phyloP scores from a whole-genome alignment of 2,329 filamentous ascomycete genomes.

The Bretziella fagacearum region DNA sequence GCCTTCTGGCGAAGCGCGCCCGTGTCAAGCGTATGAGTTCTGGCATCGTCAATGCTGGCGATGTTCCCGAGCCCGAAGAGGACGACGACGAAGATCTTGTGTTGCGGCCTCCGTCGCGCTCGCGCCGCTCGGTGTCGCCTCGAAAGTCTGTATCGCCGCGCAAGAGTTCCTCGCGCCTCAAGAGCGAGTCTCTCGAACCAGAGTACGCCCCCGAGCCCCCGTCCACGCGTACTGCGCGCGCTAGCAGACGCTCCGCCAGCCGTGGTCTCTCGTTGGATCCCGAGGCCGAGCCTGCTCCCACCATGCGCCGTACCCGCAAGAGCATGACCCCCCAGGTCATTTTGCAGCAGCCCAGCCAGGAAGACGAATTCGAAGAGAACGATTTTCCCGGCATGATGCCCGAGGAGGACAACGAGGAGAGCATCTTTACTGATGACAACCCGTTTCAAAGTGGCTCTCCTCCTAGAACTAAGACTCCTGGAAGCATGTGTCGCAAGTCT shows the following conservation, averaged over 20 bases:
- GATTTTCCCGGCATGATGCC: constrained; percentile 21
- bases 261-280: constrained; percentile 28
- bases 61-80: constrained; percentile 36
- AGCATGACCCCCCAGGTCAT: constrained; percentile 12
- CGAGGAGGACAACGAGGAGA: constrained; percentile 31
- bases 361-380: neutral
- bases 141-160: constrained; percentile 26
- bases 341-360: constrained; percentile 11
- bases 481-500: constrained; percentile 31
- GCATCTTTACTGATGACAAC: constrained; percentile 74
- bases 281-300: constrained; percentile 25
- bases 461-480: constrained; percentile 30
- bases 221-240: constrained; percentile 7
- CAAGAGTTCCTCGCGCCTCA: constrained; percentile 26
- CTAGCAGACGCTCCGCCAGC: constrained; percentile 9
- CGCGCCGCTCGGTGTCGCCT: constrained; percentile 37
- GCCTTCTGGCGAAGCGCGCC: constrained; percentile 57
- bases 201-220: constrained; percentile 2
- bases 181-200: constrained; percentile 25
- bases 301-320: constrained; percentile 8
- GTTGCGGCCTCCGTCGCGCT: constrained; percentile 29
- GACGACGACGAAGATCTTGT: constrained; percentile 43
- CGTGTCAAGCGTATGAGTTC: constrained; percentile 71
- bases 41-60: constrained; percentile 54
- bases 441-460: constrained; percentile 81